Base-by-base conservation (phyloP, 2,329 filamentous ascomycete genomes). In the Calonectria honghensis region DNA sequence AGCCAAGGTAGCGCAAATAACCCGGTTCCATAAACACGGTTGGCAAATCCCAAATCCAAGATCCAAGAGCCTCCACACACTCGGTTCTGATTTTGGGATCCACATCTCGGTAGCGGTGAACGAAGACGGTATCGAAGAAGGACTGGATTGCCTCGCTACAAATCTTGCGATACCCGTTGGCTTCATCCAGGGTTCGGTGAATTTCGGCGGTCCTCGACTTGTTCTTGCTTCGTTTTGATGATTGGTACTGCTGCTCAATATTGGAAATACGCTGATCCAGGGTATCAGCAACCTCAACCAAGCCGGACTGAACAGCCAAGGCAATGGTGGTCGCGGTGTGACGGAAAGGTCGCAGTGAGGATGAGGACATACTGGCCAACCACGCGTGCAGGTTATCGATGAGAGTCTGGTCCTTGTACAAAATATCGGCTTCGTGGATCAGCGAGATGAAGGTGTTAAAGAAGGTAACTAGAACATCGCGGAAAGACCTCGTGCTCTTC, bases 91-190 rank as follows among this genome's bases (percentile, higher is more conserved):
- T 98, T 80, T 92, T 94, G 9, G 95, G 92, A 81, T 99, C 97
- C 37, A 98, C 92, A 83, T 99, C 97, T 75, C 97, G 94, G 84
- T 98, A 99, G 63, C 97, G 93, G 85, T 99, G 96, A 37, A 98
- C 94, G 83, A 98, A 99, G 61, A 98, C 93, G 2, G 95, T 94
- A 79, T 98, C 94, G 82, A 98, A 98, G 80, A 96, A 95, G 78
- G 97, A 95, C 78, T 93, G 93, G 73, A 98, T 92, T 74, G 93
- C 89, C 37, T 91, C 90, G 77, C 95, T 93, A 68, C 95, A 91
- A 16, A 90, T 87, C 73, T 95, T 93, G 41, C 95, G 90, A 81
- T 93, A 93, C 75, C 91, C 87, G 76, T 93, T 93, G 45, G 93
- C 92, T 77, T 96, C 91, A 54, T 93, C 90, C 50, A 96, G 89